Percentiles rank a stretch among this genome's conserved stretches.
phyloP scores from a whole-genome alignment of 106 monocot species.

The Cymbidium sinense region DNA sequence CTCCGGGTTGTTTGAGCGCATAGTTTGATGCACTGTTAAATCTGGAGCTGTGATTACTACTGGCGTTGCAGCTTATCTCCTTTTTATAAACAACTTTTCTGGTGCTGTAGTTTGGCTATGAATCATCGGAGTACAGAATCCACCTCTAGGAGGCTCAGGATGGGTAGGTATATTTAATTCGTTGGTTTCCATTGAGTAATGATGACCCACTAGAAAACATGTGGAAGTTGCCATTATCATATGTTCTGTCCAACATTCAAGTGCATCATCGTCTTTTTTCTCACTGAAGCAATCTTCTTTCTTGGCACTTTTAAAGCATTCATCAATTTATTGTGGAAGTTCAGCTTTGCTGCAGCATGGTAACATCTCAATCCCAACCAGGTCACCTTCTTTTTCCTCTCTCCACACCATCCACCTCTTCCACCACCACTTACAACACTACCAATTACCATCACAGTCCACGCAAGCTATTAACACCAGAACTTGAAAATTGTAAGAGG shows the following conservation, averaged over 20 bases:
- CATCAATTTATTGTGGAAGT: background rate
- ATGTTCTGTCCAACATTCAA: background rate
- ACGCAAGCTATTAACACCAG: background rate
- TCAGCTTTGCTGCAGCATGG: background rate
- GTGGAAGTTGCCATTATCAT: too few species aligned
- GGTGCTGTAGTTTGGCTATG: too few species aligned
- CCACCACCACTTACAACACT: background rate
- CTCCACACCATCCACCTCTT: background rate
- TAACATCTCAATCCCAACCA: background rate
- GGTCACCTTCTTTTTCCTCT: background rate
- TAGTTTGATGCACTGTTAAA: too few species aligned
- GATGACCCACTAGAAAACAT: too few species aligned
- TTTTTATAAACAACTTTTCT: too few species aligned
- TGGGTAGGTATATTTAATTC: too few species aligned
- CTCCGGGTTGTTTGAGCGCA: too few species aligned
- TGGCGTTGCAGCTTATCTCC: too few species aligned
- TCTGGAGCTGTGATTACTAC: too few species aligned
- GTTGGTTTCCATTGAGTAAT: too few species aligned
- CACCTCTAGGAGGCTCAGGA: too few species aligned
- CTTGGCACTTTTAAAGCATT: background rate
- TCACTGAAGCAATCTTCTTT: background rate
- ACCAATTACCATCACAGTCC: background rate
- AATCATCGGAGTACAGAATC: too few species aligned
- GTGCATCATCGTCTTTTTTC: background rate
- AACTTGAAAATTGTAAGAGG: background rate